Evolutionary conservation across 1,284 basidiomycete species (phyloP).

Genomic region (Laetiporus sulphureus): DNA sequence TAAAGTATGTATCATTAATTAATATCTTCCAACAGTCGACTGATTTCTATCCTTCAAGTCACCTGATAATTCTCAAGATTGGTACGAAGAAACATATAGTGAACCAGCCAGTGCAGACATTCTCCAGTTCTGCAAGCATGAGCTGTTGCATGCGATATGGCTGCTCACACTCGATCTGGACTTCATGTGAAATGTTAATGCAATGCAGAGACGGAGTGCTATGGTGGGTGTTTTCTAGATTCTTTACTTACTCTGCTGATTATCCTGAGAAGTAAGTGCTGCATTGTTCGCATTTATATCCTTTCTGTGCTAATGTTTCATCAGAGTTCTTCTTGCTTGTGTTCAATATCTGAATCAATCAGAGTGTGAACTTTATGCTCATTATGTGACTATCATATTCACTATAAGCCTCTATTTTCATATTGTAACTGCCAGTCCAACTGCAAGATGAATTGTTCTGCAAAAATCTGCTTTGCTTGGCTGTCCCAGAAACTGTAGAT

Average conservation of each 20-base stretch:
- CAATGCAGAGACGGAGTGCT: conserved; percentile 12
- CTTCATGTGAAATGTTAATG: conserved; percentile 24
- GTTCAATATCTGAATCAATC: conserved; percentile 11
- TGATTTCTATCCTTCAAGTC: conserved; percentile 6
- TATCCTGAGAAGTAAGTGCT: conserved; percentile 22
- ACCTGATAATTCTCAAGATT: conserved; percentile 1
- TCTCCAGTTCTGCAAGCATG: conserved; percentile 17
- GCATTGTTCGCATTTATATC: not conserved
- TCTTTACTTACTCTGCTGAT: conserved; percentile 23
- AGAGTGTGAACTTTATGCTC: too few species aligned
- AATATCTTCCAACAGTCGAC: too few species aligned
- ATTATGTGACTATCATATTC: too few species aligned
- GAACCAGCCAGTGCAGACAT: conserved; percentile 1
- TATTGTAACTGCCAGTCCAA: too few species aligned
- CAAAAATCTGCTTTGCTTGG: too few species aligned
- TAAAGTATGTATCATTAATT: too few species aligned
- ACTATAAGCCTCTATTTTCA: too few species aligned
- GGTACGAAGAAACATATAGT: not conserved
- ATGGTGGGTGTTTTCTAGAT: conserved; percentile 12
- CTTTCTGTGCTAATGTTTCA: not conserved
- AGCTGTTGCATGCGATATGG: conserved; percentile 20
- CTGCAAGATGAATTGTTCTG: too few species aligned
- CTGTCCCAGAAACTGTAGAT: too few species aligned
- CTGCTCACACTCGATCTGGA: conserved; percentile 17
- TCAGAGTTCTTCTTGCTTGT: conserved; percentile 14